Percentiles rank a stretch among this genome's conserved stretches.
phyloP scores from a whole-genome alignment of 352 stramenopile species.

The Aphanomyces euteiches region DNA sequence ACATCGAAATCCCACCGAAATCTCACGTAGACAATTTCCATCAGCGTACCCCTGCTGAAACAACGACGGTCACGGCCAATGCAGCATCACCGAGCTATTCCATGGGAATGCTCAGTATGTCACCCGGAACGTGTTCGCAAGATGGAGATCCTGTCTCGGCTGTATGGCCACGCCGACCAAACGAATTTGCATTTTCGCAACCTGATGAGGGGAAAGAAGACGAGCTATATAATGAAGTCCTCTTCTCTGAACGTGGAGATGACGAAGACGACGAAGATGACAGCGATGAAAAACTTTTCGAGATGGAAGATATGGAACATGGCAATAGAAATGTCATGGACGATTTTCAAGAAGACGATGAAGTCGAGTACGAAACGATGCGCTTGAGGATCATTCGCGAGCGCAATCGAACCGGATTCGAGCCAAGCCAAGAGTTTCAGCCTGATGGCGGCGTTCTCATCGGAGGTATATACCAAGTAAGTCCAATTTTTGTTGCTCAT shows the following conservation, averaged over 20 bases:
- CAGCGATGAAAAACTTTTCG: slow-evolving; percentile 24
- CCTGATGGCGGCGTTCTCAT: slow-evolving; percentile 55
- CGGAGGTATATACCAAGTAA: slow-evolving; percentile 61
- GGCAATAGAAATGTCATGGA: slow-evolving; percentile 34
- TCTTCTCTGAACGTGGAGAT: slow-evolving; percentile 46
- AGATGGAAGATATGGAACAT: slow-evolving; percentile 44
- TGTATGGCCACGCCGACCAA: slow-evolving; percentile 70
- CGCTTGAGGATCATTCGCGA: slow-evolving; percentile 68
- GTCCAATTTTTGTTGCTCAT: slow-evolving; percentile 12
- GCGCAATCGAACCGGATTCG: slow-evolving; percentile 77
- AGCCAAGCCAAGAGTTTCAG: slow-evolving; percentile 70
- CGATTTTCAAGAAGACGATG: slow-evolving; percentile 41
- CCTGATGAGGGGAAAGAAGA: slow-evolving; percentile 75
- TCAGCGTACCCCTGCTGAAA: slow-evolving; percentile 34
- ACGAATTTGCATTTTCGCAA: slow-evolving; percentile 83
- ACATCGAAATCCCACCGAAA: slow-evolving; percentile 46
- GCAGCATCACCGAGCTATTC: slow-evolving; percentile 57
- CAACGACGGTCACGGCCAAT: slow-evolving; percentile 23
- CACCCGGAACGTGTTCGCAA: slow-evolving; percentile 54
- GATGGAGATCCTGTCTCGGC: slow-evolving; percentile 70
- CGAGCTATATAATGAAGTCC: slow-evolving; percentile 78
- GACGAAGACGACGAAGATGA: slow-evolving; percentile 44
- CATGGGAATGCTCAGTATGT: slow-evolving; percentile 51
- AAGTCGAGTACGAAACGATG: slow-evolving; percentile 64
- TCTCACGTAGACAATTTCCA: background rate